phyloP scores from a whole-genome alignment of 179 eudicot species.

The Dionaea muscipula region DNA sequence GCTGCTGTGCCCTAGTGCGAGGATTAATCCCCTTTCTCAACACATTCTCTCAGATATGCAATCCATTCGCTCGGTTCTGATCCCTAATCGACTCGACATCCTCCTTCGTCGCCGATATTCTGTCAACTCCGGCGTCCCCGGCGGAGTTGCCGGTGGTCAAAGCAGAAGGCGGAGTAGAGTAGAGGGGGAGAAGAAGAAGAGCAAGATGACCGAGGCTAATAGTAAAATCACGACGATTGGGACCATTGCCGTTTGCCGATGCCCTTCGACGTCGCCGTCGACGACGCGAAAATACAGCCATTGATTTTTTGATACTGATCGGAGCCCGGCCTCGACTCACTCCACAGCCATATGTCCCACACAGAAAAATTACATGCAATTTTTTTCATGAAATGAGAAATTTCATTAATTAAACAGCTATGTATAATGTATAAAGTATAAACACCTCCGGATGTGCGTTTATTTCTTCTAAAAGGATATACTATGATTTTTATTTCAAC shows the following conservation, averaged over 20 bases:
- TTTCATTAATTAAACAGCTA: too few species aligned
- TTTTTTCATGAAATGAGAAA: too few species aligned
- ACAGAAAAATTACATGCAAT: too few species aligned
- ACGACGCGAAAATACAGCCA: too few species aligned
- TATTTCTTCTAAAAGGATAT: too few species aligned
- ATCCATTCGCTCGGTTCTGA: conserved; percentile 65
- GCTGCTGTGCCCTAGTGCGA: conserved; percentile 76
- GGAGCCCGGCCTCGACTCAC: too few species aligned
- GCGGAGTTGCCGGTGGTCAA: background rate
- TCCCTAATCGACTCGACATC: conserved; percentile 64
- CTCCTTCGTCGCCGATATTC: conserved; percentile 39
- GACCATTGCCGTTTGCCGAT: conserved; percentile 37
- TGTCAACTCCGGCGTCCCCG: conserved; percentile 12
- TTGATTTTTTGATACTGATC: too few species aligned
- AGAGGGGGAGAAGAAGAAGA: conserved; percentile 49
- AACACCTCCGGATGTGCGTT: too few species aligned
- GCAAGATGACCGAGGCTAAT: conserved; percentile 36
- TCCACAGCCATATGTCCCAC: too few species aligned
- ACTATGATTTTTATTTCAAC: too few species aligned
- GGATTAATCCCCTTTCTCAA: conserved; percentile 93
- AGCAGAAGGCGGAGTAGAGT: conserved; percentile 33
- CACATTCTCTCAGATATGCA: conserved; percentile 72
- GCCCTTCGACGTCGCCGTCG: conserved; percentile 33
- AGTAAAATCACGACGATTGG: conserved; percentile 43
- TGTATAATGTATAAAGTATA: too few species aligned